Evolutionary conservation across 2,329 filamentous ascomycete genomes (phyloP).

Genomic region (Chalara sp.): DNA sequence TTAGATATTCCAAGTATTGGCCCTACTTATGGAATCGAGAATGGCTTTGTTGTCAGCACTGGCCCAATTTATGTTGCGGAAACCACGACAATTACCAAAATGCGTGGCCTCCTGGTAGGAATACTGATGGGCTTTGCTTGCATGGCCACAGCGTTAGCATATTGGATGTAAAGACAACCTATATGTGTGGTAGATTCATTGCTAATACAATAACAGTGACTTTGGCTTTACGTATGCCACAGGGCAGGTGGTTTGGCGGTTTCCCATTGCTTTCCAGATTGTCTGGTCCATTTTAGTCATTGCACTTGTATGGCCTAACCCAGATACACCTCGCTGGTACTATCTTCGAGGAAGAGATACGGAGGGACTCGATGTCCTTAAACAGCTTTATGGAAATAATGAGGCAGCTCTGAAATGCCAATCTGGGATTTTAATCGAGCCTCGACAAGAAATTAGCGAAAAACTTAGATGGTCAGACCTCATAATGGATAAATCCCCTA

Average conservation of each 20-base stretch:
- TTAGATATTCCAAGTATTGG: not conserved
- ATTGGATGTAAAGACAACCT: not conserved
- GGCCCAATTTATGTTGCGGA: not conserved
- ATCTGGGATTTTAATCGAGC: not conserved
- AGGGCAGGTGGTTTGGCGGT: not conserved
- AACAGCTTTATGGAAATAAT: not conserved
- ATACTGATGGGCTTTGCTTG: not conserved
- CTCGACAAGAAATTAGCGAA: not conserved
- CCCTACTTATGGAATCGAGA: not conserved
- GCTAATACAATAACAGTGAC: not conserved
- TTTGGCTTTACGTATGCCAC: not conserved
- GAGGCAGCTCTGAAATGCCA: not conserved
- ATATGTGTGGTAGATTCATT: not conserved
- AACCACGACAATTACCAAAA: not conserved
- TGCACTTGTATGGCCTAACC: not conserved
- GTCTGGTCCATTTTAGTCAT: not conserved
- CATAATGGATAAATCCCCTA: not conserved
- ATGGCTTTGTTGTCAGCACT: not conserved
- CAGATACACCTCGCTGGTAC: not conserved
- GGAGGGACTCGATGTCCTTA: not conserved
- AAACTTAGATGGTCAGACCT: not conserved
- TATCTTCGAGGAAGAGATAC: not conserved
- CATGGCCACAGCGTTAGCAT: not conserved
- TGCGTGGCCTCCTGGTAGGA: not conserved
- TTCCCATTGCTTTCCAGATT: not conserved